Evolutionary conservation across 176 grass and related monocot species (phyloP).

Genomic region (Elaeis guineensis): DNA sequence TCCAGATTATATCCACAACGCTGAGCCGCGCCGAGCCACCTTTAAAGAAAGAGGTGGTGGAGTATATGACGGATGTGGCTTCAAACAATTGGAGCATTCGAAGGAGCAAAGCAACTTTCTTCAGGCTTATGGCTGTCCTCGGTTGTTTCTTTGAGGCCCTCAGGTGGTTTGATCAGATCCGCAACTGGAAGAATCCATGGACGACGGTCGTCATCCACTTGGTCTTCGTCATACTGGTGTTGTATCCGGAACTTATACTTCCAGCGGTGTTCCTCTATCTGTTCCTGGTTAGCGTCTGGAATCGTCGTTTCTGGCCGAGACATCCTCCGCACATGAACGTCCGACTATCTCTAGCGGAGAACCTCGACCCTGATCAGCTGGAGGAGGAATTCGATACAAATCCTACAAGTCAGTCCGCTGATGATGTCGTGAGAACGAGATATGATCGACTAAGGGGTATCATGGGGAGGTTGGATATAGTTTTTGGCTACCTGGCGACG

Average conservation of each 20-base stretch:
- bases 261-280: constrained; percentile 91
- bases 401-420: constrained; percentile 53
- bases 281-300: constrained; percentile 82
- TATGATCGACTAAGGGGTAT: constrained; percentile 79
- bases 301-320: constrained; percentile 48
- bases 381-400: constrained; percentile 97
- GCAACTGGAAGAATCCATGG: constrained; percentile 70
- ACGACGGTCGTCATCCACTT: constrained; percentile 81
- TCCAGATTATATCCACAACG: constrained; percentile 58
- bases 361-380: constrained; percentile 58
- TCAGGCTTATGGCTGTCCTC: constrained; percentile 64
- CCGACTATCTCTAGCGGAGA: constrained; percentile 66
- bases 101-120: constrained; percentile 97
- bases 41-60: constrained; percentile 73
- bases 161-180: constrained; percentile 62
- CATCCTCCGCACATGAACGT: constrained; percentile 91
- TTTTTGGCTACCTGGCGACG: constrained; percentile 85
- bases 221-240: constrained; percentile 71
- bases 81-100: constrained; percentile 99
- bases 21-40: constrained; percentile 68
- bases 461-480: constrained; percentile 68
- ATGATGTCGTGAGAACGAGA: constrained; percentile 68
- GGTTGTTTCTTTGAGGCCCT: constrained; percentile 28
- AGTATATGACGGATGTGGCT: constrained; percentile 93
- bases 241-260: constrained; percentile 93